Conservation (phyloP, 2,329 filamentous ascomycete genomes). For the Hypoxylon sp. region DNA sequence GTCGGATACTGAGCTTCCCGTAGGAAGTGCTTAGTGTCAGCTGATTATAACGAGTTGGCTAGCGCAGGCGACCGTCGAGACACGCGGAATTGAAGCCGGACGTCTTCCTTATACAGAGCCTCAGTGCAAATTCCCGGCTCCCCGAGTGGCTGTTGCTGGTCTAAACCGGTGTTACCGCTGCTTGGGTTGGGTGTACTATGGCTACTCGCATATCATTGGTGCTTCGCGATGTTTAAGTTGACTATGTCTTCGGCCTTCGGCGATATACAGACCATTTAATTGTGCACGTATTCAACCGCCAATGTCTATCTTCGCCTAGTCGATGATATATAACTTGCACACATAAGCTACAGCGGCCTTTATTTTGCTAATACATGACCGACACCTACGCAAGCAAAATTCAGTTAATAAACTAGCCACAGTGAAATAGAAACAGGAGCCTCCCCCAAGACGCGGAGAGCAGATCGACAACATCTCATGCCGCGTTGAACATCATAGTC, state of each 20-base stretch:
- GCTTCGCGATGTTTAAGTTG: slow-evolving; percentile 4
- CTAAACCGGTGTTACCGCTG: background rate
- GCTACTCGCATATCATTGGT: background rate
- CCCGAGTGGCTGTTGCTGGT: background rate
- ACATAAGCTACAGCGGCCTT: too few relatives aligned
- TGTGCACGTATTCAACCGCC: background rate
- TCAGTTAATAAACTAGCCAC: too few relatives aligned
- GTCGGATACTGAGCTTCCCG: background rate
- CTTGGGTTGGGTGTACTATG: background rate
- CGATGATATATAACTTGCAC: too few relatives aligned
- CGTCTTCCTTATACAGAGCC: background rate
- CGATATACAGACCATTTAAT: background rate
- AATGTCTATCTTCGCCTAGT: too few relatives aligned
- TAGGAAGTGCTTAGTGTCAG: background rate
- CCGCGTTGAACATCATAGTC: background rate
- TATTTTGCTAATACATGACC: too few relatives aligned
- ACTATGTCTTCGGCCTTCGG: slow-evolving; percentile 4
- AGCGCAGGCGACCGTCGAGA: background rate
- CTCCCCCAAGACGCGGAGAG: background rate
- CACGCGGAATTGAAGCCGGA: background rate
- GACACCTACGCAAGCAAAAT: too few relatives aligned
- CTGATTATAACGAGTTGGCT: background rate
- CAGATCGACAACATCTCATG: background rate
- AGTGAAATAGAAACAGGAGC: too few relatives aligned
- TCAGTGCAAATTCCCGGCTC: background rate